phyloP scores from a whole-genome alignment of 164 flowering plant genomes.

The Chloranthus sessilifolius region DNA sequence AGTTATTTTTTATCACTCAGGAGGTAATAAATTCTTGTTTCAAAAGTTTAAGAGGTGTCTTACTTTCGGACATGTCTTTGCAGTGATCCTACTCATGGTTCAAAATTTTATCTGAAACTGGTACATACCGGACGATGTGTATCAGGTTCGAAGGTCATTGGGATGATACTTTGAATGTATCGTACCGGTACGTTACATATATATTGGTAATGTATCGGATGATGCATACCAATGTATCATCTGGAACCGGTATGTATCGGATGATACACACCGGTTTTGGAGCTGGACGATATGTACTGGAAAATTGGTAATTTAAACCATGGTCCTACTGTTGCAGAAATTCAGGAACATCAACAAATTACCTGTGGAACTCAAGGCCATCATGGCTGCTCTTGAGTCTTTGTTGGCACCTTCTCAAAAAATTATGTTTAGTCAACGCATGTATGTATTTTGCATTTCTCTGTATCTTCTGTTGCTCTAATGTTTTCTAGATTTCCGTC shows the following conservation, averaged over 20 bases:
- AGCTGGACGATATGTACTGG: slow-evolving; percentile 3
- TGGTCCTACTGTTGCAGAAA: slow-evolving; percentile 50
- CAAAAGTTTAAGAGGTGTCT: background rate
- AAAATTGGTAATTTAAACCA: background rate
- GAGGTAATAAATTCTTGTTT: slow-evolving; percentile 54
- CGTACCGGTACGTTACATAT: no score
- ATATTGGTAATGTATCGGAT: no score
- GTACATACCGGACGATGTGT: no score
- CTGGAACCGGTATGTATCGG: no score
- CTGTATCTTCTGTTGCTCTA: background rate
- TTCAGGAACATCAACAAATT: slow-evolving; percentile 47
- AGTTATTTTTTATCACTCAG: slow-evolving; percentile 83
- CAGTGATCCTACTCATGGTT: no score
- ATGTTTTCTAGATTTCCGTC: no score
- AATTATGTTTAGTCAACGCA: slow-evolving; percentile 51
- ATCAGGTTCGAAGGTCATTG: no score
- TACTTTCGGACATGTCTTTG: no score
- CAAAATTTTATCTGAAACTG: no score
- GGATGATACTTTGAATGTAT: no score
- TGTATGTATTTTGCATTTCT: slow-evolving; percentile 38
- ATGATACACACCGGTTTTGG: no score
- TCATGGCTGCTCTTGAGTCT: slow-evolving; percentile 81
- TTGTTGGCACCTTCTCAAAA: slow-evolving; percentile 77
- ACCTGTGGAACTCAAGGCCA: slow-evolving; percentile 71
- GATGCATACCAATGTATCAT: no score